Evolutionary conservation across 805 yeast genomes (phyloP).

Genomic region (Kazachstania bromeliacearum): DNA sequence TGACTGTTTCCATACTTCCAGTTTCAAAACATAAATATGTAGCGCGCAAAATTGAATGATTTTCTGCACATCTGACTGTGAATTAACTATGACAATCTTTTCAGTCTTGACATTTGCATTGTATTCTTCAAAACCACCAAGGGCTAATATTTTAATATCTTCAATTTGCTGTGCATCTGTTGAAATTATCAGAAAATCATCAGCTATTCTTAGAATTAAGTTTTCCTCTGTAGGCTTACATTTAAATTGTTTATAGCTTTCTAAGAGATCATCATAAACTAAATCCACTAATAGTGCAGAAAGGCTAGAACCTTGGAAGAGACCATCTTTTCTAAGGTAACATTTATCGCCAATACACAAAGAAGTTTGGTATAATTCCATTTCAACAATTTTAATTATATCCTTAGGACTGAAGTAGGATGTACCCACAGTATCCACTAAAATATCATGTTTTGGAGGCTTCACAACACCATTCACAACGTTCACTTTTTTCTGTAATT

Average conservation of each 20-base stretch:
- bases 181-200: conserved; percentile 73
- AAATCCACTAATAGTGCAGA: conserved; percentile 70
- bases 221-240: conserved; percentile 21
- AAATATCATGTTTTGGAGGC: conserved; percentile 11
- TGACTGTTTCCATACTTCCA: conserved; percentile 31
- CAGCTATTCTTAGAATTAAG: conserved; percentile 58
- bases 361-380: conserved; percentile 47
- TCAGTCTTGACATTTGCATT: conserved; percentile 33
- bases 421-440: conserved; percentile 30
- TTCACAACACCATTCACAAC: conserved; percentile 15
- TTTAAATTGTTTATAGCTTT: conserved; percentile 23
- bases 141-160: conserved; percentile 23
- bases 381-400: conserved; percentile 36
- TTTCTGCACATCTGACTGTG: conserved; percentile 5
- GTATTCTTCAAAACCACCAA: conserved; percentile 34
- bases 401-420: conserved; percentile 34
- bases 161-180: conserved; percentile 27
- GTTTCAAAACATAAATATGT: conserved; percentile 25
- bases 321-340: conserved; percentile 51
- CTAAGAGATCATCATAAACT: conserved; percentile 54
- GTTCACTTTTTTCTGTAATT: conserved; percentile 7
- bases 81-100: conserved; percentile 31
- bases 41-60: conserved; percentile 36
- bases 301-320: conserved; percentile 77
- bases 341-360: conserved; percentile 33